Evolutionary conservation across 768 basidiomycete species (phyloP).

Genomic region (Imleria badia): DNA sequence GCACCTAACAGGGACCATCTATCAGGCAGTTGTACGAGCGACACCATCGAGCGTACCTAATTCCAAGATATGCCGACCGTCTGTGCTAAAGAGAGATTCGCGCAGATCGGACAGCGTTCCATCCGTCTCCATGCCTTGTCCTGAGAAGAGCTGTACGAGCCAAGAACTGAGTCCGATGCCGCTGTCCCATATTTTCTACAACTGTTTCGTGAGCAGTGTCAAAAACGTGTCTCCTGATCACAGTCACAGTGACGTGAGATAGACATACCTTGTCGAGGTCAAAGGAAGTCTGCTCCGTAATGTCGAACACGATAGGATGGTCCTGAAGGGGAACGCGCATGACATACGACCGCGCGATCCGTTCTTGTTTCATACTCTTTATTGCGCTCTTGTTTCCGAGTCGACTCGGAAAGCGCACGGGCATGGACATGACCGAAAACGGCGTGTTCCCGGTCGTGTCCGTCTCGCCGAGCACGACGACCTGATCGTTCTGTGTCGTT

Average conservation of each 20-base stretch:
- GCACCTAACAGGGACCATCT: constrained; percentile 50
- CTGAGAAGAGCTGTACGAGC: constrained; percentile 47
- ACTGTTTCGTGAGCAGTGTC: constrained; percentile 13
- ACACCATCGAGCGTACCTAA: constrained; percentile 48
- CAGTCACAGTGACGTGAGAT: background rate
- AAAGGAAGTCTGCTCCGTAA: constrained; percentile 83
- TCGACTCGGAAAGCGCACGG: constrained; percentile 43
- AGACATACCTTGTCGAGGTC: constrained; percentile 85
- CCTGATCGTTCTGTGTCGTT: constrained; percentile 24
- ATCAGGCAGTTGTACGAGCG: background rate
- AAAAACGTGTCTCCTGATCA: background rate
- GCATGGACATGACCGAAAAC: constrained; percentile 69
- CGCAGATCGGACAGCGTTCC: constrained; percentile 22
- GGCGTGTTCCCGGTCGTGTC: constrained; percentile 42
- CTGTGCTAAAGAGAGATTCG: constrained; percentile 40
- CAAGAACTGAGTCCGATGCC: constrained; percentile 84
- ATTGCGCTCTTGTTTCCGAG: constrained; percentile 11
- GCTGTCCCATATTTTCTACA: constrained; percentile 96
- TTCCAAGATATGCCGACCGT: constrained; percentile 56
- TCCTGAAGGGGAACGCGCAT: constrained; percentile 2
- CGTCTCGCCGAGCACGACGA: constrained; percentile 44
- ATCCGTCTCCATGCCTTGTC: background rate
- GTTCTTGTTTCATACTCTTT: constrained; percentile 58
- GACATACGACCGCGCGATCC: constrained; percentile 43
- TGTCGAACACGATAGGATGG: constrained; percentile 35